Evolutionary conservation across 169 alveolate species (phyloP).

Genomic region (Cryptosporidium meleagridis): DNA sequence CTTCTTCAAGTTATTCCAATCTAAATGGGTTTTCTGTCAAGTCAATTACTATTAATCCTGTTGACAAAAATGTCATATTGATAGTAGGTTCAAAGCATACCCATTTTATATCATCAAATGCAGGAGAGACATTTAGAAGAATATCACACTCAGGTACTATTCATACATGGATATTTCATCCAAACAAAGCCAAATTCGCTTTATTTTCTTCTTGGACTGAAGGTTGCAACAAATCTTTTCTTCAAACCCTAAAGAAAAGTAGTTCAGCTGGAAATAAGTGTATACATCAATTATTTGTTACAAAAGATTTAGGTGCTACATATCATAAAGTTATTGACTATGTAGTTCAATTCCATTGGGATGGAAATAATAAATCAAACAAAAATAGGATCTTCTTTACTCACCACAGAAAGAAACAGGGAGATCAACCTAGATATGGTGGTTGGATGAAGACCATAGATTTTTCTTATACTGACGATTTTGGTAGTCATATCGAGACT

Average conservation of each 20-base stretch:
- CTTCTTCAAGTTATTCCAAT: constrained; percentile 19
- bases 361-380: constrained; percentile 81
- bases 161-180: constrained; percentile 87
- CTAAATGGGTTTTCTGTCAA: constrained; percentile 23
- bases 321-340: constrained; percentile 81
- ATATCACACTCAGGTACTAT: constrained; percentile 82
- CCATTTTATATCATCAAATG: constrained; percentile 80
- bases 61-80: constrained; percentile 83
- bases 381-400: constrained; percentile 82
- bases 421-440: constrained; percentile 88
- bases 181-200: constrained; percentile 85
- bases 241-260: constrained; percentile 37
- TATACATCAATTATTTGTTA: constrained; percentile 87
- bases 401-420: constrained; percentile 84
- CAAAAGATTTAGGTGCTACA: constrained; percentile 88
- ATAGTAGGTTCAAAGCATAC: constrained; percentile 82
- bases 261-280: constrained; percentile 83
- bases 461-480: constrained; percentile 90
- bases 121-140: constrained; percentile 83
- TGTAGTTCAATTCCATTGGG: constrained; percentile 94
- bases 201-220: constrained; percentile 88
- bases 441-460: constrained; percentile 92
- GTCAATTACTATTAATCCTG: constrained; percentile 81
- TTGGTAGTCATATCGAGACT: constrained; percentile 84
- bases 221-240: constrained; percentile 80